phyloP scores from a whole-genome alignment of 768 basidiomycete species.

The Ramaria sp. region DNA sequence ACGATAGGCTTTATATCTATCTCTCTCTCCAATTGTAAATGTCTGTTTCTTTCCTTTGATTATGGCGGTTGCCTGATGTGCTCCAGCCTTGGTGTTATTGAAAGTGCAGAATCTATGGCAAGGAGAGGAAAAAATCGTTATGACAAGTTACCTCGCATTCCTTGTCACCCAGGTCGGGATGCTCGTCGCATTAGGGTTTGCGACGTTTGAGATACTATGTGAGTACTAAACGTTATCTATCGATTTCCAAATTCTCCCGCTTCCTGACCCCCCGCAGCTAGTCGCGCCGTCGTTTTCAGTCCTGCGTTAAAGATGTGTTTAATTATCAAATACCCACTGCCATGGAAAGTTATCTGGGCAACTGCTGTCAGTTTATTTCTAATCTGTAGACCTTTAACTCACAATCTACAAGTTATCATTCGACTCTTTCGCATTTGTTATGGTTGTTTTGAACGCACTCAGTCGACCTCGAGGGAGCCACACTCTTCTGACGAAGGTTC shows the following conservation, averaged over 20 bases:
- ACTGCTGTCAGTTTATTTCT: background rate
- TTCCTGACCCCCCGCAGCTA: too few relatives aligned
- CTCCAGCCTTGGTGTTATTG: conserved; percentile 22
- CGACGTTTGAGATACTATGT: background rate
- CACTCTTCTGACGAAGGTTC: background rate
- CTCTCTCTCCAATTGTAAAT: background rate
- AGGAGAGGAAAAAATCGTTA: background rate
- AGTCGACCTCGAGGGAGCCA: background rate
- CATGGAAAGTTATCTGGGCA: background rate
- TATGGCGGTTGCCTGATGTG: background rate
- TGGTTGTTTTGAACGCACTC: background rate
- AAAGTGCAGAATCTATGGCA: conserved; percentile 25
- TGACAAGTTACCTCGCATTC: background rate
- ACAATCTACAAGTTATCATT: background rate
- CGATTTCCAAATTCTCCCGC: background rate
- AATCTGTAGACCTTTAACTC: background rate
- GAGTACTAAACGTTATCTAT: background rate
- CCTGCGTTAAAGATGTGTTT: background rate
- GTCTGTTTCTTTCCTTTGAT: background rate
- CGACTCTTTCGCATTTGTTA: background rate
- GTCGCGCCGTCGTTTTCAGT: background rate
- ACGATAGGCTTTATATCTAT: background rate
- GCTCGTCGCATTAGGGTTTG: background rate
- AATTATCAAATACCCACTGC: background rate
- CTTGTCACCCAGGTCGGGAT: background rate